Percentiles rank a stretch among this genome's conserved stretches.
Conservation (phyloP, 441 rosid species). For the Euphorbia schlechtendalii region DNA sequence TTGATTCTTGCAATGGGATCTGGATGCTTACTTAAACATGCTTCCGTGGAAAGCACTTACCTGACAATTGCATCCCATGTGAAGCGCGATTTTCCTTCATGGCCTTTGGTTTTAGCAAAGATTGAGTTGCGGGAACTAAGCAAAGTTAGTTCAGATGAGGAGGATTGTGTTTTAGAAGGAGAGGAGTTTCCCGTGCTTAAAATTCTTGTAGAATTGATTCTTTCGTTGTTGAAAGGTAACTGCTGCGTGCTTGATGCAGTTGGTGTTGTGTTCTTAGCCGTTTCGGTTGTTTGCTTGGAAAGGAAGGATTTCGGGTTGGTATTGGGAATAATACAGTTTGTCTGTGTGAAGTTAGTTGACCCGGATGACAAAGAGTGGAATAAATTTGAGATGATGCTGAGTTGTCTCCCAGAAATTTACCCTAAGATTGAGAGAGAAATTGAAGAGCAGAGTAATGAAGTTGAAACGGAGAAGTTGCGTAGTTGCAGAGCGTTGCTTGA, state of each 20-base stretch:
- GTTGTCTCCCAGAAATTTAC: constrained; percentile 53
- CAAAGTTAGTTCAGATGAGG: constrained; percentile 33
- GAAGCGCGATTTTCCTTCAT: constrained; percentile 48
- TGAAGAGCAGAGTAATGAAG: constrained; percentile 43
- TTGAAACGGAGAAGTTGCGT: constrained; percentile 33
- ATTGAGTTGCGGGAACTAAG: constrained; percentile 38
- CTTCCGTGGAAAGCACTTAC: constrained; percentile 29
- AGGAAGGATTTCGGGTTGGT: constrained; percentile 47
- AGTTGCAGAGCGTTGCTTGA: constrained; percentile 57
- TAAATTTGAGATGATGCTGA: constrained; percentile 63
- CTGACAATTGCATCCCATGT: constrained; percentile 30
- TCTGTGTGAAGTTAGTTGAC: constrained; percentile 49
- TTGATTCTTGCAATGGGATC: constrained; percentile 71
- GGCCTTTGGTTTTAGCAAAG: constrained; percentile 58
- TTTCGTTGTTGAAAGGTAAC: constrained; percentile 44
- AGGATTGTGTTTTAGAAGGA: constrained; percentile 27
- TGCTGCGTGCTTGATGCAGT: constrained; percentile 48
- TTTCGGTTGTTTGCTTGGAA: constrained; percentile 48
- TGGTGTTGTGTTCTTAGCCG: constrained; percentile 45
- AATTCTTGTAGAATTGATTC: constrained; percentile 34
- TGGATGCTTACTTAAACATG: constrained; percentile 33
- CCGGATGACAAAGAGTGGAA: constrained; percentile 62
- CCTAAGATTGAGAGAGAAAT: constrained; percentile 56
- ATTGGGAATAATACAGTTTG: constrained; percentile 50
- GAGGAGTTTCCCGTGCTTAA: constrained; percentile 37